These are phyloP conservation scores for Logfia minima DNA, from an alignment of 129 eudicot species.

Conservation along the genomic window DNA sequence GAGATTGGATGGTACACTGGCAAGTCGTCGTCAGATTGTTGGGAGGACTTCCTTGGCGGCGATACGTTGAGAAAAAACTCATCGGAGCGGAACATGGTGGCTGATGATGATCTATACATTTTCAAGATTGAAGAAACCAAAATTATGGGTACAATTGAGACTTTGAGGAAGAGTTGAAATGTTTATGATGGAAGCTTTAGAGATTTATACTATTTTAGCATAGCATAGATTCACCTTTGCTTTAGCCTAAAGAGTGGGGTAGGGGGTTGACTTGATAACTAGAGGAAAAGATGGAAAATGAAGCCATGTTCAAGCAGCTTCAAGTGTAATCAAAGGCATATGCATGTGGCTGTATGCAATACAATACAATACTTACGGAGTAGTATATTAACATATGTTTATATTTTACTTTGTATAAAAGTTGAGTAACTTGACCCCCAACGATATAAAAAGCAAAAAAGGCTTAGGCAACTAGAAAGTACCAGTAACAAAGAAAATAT, in stretches of 20 bases:
- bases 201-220: conserved; percentile 20
- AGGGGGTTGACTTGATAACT: neutral
- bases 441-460: neutral
- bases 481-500: neutral
- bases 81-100: conserved; percentile 49
- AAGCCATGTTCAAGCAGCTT: conserved; percentile 39
- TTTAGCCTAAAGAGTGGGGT: conserved; percentile 26
- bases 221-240: conserved; percentile 24
- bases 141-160: neutral
- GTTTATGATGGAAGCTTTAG: neutral
- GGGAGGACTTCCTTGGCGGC: conserved; percentile 38
- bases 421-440: neutral
- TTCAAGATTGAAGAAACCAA: conserved; percentile 6
- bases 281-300: neutral
- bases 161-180: conserved; percentile 6
- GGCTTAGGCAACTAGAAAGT: neutral
- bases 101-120: conserved; percentile 45
- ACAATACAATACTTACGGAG: neutral
- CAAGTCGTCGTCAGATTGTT: conserved; percentile 20
- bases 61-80: conserved; percentile 43
- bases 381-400: neutral
- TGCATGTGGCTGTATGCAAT: conserved; percentile 28
- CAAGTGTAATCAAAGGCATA: conserved; percentile 37
- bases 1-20: conserved; percentile 28
- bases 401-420: no score